Percentiles rank a stretch among this genome's conserved stretches.
Evolutionary conservation across 169 alveolate species (phyloP).

Genomic region (Eimeria praecox): DNA sequence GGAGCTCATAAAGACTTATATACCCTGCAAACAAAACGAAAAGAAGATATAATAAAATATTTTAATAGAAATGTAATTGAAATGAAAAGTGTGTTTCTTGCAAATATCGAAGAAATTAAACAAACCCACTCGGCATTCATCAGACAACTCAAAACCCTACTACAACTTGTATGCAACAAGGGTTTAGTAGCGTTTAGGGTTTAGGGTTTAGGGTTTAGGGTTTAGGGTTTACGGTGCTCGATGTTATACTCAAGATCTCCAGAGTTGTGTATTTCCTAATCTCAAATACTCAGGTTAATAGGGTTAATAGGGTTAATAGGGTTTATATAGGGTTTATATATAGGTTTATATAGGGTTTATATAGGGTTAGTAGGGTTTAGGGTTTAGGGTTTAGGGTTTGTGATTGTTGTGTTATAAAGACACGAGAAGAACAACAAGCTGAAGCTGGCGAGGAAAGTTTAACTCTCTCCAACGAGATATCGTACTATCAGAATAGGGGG

Average conservation of each 20-base stretch:
- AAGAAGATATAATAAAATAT: not conserved
- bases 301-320: too few relatives aligned
- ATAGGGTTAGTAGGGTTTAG: too few relatives aligned
- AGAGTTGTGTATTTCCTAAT: too few relatives aligned
- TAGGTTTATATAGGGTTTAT: too few relatives aligned
- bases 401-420: not conserved
- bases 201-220: too few relatives aligned
- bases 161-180: constrained; percentile 13
- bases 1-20: not conserved
- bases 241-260: too few relatives aligned
- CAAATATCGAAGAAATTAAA: not conserved
- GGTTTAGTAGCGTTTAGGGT: too few relatives aligned
- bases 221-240: too few relatives aligned
- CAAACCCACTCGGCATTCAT: constrained; percentile 10
- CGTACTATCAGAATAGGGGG: constrained; percentile 86
- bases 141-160: not conserved
- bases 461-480: constrained; percentile 84
- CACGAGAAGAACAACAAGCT: constrained; percentile 84
- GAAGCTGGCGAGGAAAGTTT: constrained; percentile 86
- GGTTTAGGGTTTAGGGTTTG: too few relatives aligned
- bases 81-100: not conserved
- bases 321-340: too few relatives aligned
- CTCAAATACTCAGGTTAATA: too few relatives aligned
- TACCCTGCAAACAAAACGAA: not conserved
- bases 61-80: not conserved